These are phyloP conservation scores for Epithele typhae DNA, from an alignment of 768 basidiomycete species.

Conservation along the genomic window DNA sequence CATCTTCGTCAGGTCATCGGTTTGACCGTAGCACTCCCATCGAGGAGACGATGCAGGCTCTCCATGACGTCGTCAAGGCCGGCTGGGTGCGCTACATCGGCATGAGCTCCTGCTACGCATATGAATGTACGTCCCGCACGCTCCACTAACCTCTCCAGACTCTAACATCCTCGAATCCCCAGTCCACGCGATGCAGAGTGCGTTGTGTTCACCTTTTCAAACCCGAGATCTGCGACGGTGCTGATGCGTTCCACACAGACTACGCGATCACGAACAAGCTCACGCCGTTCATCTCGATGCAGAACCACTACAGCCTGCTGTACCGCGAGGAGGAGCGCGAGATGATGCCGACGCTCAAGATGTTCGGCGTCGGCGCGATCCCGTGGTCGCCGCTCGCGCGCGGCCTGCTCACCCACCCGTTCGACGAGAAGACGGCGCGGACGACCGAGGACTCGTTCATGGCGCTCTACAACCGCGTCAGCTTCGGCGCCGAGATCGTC, in stretches of 20 bases:
- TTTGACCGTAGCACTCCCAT: constrained; percentile 35
- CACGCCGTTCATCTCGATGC: constrained; percentile 61
- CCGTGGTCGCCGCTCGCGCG: constrained; percentile 36
- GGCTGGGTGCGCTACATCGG: constrained; percentile 37
- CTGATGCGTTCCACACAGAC: constrained; percentile 22
- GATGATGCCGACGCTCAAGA: constrained; percentile 45
- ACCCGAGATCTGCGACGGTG: no score
- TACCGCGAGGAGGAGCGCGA: constrained; percentile 64
- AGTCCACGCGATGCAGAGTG: constrained; percentile 29
- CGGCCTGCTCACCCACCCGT: constrained; percentile 28
- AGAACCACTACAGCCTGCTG: constrained; percentile 51
- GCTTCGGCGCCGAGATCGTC: no score
- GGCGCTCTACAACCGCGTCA: no score
- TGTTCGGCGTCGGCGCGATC: constrained; percentile 29
- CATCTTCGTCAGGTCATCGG: no score
- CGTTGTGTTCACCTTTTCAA: not conserved
- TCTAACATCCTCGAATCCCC: not conserved
- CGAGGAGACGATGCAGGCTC: constrained; percentile 38
- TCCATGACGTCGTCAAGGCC: constrained; percentile 39
- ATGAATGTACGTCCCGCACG: constrained; percentile 21
- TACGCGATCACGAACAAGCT: constrained; percentile 36
- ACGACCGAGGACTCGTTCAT: constrained; percentile 20
- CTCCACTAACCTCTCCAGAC: not conserved
- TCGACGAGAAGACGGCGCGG: constrained; percentile 20
- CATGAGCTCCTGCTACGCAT: constrained; percentile 30